Conservation (phyloP, 805 yeast species). For the Starmerella ratchasimensis region DNA sequence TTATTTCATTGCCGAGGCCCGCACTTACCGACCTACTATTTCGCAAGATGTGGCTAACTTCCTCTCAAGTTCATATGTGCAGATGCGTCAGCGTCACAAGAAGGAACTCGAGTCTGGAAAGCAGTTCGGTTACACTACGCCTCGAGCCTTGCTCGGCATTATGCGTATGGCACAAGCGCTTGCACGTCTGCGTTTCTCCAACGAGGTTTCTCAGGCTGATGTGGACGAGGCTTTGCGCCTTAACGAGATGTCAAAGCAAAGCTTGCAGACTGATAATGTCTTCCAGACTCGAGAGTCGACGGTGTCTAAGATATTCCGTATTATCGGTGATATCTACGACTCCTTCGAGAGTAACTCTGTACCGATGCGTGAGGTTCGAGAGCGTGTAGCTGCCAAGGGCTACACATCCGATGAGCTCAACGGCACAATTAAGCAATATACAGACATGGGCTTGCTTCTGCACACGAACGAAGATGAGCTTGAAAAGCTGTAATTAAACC, state of each 20-base stretch:
- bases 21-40: slow-evolving; percentile 71
- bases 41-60: slow-evolving; percentile 74
- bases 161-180: slow-evolving; percentile 87
- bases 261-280: slow-evolving; percentile 38
- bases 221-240: slow-evolving; percentile 93
- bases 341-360: slow-evolving; percentile 26
- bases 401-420: slow-evolving; percentile 67
- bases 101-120: slow-evolving; percentile 43
- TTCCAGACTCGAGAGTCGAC: slow-evolving; percentile 35
- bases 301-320: slow-evolving; percentile 54
- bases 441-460: slow-evolving; percentile 61
- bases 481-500: slow-evolving; percentile 16
- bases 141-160: slow-evolving; percentile 84
- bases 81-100: slow-evolving; percentile 83
- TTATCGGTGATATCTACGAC: slow-evolving; percentile 41
- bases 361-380: slow-evolving; percentile 40
- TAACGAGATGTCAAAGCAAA: slow-evolving; percentile 72
- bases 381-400: slow-evolving; percentile 63
- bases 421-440: slow-evolving; percentile 64
- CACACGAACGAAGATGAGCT: slow-evolving; percentile 51
- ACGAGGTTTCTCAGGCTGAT: slow-evolving; percentile 57
- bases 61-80: slow-evolving; percentile 73
- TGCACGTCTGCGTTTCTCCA: slow-evolving; percentile 75
- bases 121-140: slow-evolving; percentile 84
- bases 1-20: slow-evolving; percentile 76